Percentiles rank a stretch among this genome's conserved stretches.
phyloP scores from a whole-genome alignment of 805 yeast species.

The Jamesozyma spencerorum region DNA sequence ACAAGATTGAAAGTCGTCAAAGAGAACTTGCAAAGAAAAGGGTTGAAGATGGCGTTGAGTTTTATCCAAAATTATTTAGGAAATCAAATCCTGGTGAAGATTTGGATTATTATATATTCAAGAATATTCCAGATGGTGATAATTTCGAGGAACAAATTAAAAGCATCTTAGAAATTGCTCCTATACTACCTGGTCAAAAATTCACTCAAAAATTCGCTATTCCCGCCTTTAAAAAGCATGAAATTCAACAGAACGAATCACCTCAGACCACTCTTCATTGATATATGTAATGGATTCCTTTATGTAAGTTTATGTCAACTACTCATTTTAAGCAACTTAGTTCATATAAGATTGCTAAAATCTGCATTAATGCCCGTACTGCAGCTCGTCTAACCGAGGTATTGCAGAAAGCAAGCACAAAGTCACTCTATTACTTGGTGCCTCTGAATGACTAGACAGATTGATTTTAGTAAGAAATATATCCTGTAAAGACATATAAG shows the following conservation, averaged over 20 bases:
- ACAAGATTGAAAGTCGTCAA: constrained; percentile 78
- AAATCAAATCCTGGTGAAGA: constrained; percentile 35
- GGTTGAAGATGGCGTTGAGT: constrained; percentile 67
- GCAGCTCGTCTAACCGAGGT: too few relatives aligned
- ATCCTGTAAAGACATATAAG: too few relatives aligned
- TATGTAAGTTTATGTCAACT: too few relatives aligned
- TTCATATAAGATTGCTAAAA: too few relatives aligned
- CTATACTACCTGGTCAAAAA: constrained; percentile 74
- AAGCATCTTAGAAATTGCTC: constrained; percentile 56
- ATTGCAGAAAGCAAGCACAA: too few relatives aligned
- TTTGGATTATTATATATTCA: constrained; percentile 60
- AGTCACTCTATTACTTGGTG: too few relatives aligned
- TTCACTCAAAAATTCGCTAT: constrained; percentile 55
- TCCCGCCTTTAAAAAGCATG: constrained; percentile 54
- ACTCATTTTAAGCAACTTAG: too few relatives aligned
- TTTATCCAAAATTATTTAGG: constrained; percentile 70
- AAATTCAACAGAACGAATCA: constrained; percentile 16
- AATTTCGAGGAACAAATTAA: constrained; percentile 45
- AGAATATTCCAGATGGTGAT: constrained; percentile 45
- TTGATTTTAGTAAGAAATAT: too few relatives aligned
- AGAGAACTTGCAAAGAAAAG: constrained; percentile 65
- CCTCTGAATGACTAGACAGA: too few relatives aligned
- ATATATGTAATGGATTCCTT: background rate
- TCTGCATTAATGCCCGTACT: too few relatives aligned
- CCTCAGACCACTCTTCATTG: background rate